These are phyloP conservation scores for Heliocybe sulcata DNA, from an alignment of 1,284 basidiomycete genomes.

Conservation along the genomic window DNA sequence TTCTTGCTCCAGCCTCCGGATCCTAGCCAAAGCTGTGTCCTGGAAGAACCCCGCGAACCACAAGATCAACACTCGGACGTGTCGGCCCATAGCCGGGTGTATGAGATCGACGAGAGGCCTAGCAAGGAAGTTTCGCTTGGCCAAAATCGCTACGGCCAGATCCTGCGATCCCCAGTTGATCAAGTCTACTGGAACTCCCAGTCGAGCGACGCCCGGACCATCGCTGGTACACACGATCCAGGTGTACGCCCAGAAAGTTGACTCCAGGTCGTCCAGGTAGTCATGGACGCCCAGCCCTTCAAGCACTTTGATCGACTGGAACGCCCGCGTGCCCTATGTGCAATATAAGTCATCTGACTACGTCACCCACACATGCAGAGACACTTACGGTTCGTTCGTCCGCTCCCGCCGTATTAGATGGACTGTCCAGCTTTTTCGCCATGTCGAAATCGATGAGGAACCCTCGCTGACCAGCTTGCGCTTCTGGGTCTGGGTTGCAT, in stretches of 20 bases:
- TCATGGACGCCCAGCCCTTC: not conserved
- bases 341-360: not conserved
- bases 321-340: not conserved
- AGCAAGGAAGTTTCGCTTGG: too few relatives aligned
- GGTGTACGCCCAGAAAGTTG: not conserved
- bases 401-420: not conserved
- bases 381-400: not conserved
- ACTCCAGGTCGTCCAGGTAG: not conserved
- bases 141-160: too few relatives aligned
- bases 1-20: too few relatives aligned
- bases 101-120: too few relatives aligned
- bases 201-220: too few relatives aligned
- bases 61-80: too few relatives aligned
- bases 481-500: not conserved
- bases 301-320: not conserved
- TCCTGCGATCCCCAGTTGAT: too few relatives aligned
- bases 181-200: too few relatives aligned
- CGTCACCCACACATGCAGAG: not conserved
- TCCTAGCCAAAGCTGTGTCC: too few relatives aligned
- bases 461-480: not conserved
- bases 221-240: not conserved
- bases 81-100: too few relatives aligned
- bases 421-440: not conserved
- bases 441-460: not conserved
- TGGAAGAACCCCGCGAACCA: too few relatives aligned